These are phyloP conservation scores for Monosporascus sp. DNA, from an alignment of 2,329 filamentous ascomycete species.

Conservation along the genomic window DNA sequence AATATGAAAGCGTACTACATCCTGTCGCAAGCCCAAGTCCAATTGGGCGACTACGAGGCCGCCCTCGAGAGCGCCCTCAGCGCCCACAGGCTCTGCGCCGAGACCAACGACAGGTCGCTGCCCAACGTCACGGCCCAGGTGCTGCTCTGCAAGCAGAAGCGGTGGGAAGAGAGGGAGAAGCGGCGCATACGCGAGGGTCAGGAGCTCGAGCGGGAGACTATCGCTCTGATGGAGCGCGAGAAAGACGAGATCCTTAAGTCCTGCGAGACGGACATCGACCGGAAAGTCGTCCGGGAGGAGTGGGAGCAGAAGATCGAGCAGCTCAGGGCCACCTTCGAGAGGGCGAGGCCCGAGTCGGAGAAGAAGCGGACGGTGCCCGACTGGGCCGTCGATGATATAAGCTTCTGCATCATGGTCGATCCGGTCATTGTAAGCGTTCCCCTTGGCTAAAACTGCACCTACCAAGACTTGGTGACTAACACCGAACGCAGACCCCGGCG, in stretches of 20 bases:
- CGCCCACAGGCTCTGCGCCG: constrained; percentile 67
- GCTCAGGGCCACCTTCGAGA: constrained; percentile 47
- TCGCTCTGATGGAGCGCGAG: constrained; percentile 44
- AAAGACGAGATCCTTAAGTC: constrained; percentile 33
- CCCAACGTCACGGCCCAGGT: constrained; percentile 68
- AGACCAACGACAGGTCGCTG: constrained; percentile 59
- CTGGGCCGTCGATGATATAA: constrained; percentile 72
- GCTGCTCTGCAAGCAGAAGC: constrained; percentile 74
- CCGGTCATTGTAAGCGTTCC: constrained; percentile 48
- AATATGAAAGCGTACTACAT: constrained; percentile 82
- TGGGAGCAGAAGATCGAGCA: constrained; percentile 39
- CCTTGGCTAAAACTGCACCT: not conserved
- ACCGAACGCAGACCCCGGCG: constrained; percentile 60
- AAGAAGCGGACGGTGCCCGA: constrained; percentile 61
- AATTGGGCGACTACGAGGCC: constrained; percentile 63
- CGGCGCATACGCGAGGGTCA: constrained; percentile 49
- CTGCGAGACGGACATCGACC: constrained; percentile 32
- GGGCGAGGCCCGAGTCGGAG: constrained; percentile 37
- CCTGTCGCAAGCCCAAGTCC: constrained; percentile 77
- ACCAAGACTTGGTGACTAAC: not conserved
- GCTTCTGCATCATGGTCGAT: constrained; percentile 68
- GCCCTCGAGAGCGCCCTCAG: constrained; percentile 64
- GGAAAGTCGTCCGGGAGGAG: constrained; percentile 41
- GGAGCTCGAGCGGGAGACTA: constrained; percentile 55
- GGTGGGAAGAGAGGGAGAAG: constrained; percentile 73